Evolutionary conservation across 345 rosid species (phyloP), one percentile per base, ranked within the genome.

Genomic region (Salix exigua): DNA sequence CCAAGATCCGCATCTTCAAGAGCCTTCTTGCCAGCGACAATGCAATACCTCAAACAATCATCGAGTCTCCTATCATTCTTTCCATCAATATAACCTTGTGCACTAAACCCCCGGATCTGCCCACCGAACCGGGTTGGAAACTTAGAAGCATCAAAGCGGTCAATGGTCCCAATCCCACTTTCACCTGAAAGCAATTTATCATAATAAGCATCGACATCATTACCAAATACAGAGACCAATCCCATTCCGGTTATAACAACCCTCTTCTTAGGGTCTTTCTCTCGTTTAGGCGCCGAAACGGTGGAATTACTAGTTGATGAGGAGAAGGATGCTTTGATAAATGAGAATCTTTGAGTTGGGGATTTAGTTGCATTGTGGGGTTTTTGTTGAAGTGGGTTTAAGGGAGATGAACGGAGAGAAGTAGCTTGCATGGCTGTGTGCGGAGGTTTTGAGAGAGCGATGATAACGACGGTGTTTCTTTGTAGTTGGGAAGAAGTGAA

Each of bases 161-260:
- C 99, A 75, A 96, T 96, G 42, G 78, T 84, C 37, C 92, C 84
- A 85, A 96, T 91, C 76, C 98, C 98, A 79, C 99, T 96, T 84
- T 90, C 94, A 14, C 98, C 99, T 51, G 93, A 82, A 26, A 96
- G 86, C 85, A 96, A 85, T 78, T 87, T 94, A 25, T 90, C 94
- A 78, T 96, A 96, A 82, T 88, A 96, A 67, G 74, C 80, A 80
- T 96, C 98, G 4, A 88, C 97, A 42, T 96, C 99, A 38, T 92
- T 90, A 2, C 99, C 99, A 44, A 96, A 96, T 0, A 94, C 99
- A 46, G 99, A 96, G 42, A 96, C 98, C 74, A 96, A 81, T 6
- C 98, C 99, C 98, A 83, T 92, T 25, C 99, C 99, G 2, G 99
- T 96, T 64, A 96, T 90, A 5, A 96, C 99, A 0, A 96, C 95